Conservation (phyloP, 306 rosid genomes). For the Dryas octopetala region DNA sequence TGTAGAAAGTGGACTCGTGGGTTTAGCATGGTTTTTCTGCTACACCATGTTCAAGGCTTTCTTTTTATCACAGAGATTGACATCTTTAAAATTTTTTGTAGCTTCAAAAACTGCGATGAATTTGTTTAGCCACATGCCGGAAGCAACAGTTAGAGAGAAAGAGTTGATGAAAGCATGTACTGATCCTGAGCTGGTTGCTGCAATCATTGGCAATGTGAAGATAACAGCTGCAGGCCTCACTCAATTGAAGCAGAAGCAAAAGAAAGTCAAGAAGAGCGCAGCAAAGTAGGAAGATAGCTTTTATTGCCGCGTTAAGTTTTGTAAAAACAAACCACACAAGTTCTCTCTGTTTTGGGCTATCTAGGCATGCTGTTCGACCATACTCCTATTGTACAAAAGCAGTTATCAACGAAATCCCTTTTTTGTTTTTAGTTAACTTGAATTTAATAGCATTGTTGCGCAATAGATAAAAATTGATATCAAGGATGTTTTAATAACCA, state of each 20-base stretch:
- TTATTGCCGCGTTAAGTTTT: background rate
- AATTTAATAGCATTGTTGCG: background rate
- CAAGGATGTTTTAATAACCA: background rate
- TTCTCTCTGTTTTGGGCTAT: background rate
- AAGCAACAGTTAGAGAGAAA: conserved; percentile 78
- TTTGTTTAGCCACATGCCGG: conserved; percentile 90
- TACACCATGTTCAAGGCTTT: background rate
- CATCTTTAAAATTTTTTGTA: conserved; percentile 9
- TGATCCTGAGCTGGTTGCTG: conserved; percentile 84
- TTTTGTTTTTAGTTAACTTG: background rate
- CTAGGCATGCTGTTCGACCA: background rate
- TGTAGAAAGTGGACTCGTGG: background rate
- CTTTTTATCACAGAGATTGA: background rate
- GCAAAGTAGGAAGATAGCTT: conserved; percentile 19
- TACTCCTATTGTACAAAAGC: background rate
- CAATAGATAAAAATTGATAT: background rate
- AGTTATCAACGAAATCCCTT: background rate
- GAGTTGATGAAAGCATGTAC: conserved; percentile 98
- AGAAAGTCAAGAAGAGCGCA: conserved; percentile 80
- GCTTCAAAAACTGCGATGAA: conserved; percentile 95
- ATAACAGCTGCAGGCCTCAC: conserved; percentile 86
- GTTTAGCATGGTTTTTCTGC: background rate
- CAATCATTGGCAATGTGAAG: conserved; percentile 82
- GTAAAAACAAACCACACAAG: conserved; percentile 2
- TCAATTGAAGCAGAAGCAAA: conserved; percentile 90